Conservation (phyloP, 805 yeast species). For the Pichia sporocuriosa region DNA sequence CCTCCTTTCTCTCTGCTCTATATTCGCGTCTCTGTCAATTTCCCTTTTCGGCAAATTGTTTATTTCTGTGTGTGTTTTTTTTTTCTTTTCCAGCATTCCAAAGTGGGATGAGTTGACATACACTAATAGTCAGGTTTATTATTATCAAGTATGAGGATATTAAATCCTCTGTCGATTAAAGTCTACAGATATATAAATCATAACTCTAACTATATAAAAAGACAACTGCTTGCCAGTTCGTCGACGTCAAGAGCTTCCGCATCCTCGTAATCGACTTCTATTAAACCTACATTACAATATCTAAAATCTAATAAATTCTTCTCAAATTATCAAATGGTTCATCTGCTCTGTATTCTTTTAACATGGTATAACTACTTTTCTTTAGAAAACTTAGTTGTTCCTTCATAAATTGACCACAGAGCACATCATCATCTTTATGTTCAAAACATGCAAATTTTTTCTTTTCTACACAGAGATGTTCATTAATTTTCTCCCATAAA, state of each 20-base stretch:
- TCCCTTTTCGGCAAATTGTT: constrained; percentile 1
- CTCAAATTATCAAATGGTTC: constrained; percentile 11
- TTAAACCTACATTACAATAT: background rate
- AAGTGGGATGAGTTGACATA: too few species aligned
- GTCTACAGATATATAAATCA: too few species aligned
- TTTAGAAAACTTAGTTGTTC: constrained; percentile 12
- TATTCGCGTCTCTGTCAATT: background rate
- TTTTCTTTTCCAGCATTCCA: too few species aligned
- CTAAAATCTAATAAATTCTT: constrained; percentile 1
- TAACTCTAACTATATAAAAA: too few species aligned
- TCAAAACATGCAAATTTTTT: constrained; percentile 11
- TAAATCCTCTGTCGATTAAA: too few species aligned
- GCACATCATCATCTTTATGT: constrained; percentile 2
- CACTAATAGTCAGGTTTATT: too few species aligned
- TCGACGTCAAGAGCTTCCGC: too few species aligned
- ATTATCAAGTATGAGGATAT: too few species aligned
- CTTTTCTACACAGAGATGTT: constrained; percentile 16
- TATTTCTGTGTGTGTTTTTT: too few species aligned
- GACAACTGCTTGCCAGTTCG: too few species aligned
- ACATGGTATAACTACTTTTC: background rate
- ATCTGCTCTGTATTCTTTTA: constrained; percentile 7
- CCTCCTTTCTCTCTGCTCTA: too few species aligned
- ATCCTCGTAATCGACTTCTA: too few species aligned
- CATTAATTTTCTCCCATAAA: constrained; percentile 19
- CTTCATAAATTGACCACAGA: constrained; percentile 12